Conservation (phyloP, 1,139 yeast genomes). For the Yamadazyma trypodendri region DNA sequence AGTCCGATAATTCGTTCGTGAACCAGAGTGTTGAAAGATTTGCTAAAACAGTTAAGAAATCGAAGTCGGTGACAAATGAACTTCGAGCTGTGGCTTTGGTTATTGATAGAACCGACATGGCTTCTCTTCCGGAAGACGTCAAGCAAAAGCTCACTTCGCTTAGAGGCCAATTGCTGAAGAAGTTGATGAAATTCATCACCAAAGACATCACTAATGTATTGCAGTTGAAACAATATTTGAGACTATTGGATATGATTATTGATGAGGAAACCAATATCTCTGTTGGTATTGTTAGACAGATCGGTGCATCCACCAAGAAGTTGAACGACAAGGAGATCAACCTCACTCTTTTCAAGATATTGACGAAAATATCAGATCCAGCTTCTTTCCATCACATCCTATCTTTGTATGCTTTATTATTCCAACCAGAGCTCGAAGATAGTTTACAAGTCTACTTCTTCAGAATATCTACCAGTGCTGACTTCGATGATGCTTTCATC, state of each 20-base stretch:
- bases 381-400: constrained; percentile 8
- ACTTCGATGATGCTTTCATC: constrained; percentile 3
- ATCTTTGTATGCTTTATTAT: constrained; percentile 6
- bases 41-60: constrained; percentile 6
- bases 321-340: constrained; percentile 3
- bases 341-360: constrained; percentile 8
- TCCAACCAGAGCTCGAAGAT: background rate
- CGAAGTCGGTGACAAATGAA: constrained; percentile 9
- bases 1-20: constrained; percentile 15
- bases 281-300: constrained; percentile 3
- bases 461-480: constrained; percentile 1
- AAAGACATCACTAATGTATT: background rate
- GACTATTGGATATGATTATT: background rate
- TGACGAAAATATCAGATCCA: constrained; percentile 1
- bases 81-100: constrained; percentile 7
- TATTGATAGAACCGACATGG: constrained; percentile 3
- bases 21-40: constrained; percentile 14
- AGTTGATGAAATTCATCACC: background rate
- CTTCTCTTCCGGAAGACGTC: constrained; percentile 2
- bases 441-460: constrained; percentile 2
- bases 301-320: constrained; percentile 3
- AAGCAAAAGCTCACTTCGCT: background rate
- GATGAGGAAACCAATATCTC: background rate
- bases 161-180: background rate
- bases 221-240: background rate